Percentiles rank a stretch among this genome's conserved stretches.
Evolutionary conservation across 2,329 filamentous ascomycete genomes (phyloP).

Genomic region (Verticillium zaregamsianum): DNA sequence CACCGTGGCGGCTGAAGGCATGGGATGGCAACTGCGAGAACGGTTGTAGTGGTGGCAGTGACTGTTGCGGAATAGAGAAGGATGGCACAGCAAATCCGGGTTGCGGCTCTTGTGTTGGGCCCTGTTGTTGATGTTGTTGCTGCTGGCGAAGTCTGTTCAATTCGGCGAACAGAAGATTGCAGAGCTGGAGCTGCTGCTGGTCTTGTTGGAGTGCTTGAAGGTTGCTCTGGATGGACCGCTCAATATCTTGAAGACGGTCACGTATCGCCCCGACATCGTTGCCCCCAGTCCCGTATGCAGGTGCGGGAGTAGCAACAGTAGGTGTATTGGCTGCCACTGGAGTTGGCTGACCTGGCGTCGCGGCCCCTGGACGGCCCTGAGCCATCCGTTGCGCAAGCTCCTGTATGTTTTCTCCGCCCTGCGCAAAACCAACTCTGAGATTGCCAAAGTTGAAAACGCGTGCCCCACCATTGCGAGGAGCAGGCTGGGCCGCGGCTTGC

Average conservation of each 20-base stretch:
- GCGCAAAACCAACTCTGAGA: slow-evolving; percentile 71
- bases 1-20: slow-evolving; percentile 38
- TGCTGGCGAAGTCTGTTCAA: slow-evolving; percentile 58
- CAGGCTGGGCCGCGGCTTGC: neutral
- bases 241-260: slow-evolving; percentile 59
- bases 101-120: slow-evolving; percentile 9
- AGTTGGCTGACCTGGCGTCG: slow-evolving; percentile 1
- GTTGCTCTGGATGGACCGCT: slow-evolving; percentile 66
- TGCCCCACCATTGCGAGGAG: slow-evolving; percentile 35
- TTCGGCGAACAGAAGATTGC: slow-evolving; percentile 65
- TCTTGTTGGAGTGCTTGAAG: slow-evolving; percentile 57
- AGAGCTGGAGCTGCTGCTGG: slow-evolving; percentile 63
- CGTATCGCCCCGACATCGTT: slow-evolving; percentile 44
- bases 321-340: neutral
- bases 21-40: slow-evolving; percentile 7
- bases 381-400: slow-evolving; percentile 64
- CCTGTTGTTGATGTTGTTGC: slow-evolving; percentile 32
- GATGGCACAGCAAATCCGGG: slow-evolving; percentile 9
- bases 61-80: slow-evolving; percentile 1
- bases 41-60: slow-evolving; percentile 7
- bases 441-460: slow-evolving; percentile 71
- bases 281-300: slow-evolving; percentile 14
- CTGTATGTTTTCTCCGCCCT: slow-evolving; percentile 61
- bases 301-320: slow-evolving; percentile 14
- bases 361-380: slow-evolving; percentile 24